Percentiles rank a stretch among this genome's conserved stretches.
Evolutionary conservation across 2,329 filamentous ascomycete genomes (phyloP).

Genomic region (Penicillium sp.): DNA sequence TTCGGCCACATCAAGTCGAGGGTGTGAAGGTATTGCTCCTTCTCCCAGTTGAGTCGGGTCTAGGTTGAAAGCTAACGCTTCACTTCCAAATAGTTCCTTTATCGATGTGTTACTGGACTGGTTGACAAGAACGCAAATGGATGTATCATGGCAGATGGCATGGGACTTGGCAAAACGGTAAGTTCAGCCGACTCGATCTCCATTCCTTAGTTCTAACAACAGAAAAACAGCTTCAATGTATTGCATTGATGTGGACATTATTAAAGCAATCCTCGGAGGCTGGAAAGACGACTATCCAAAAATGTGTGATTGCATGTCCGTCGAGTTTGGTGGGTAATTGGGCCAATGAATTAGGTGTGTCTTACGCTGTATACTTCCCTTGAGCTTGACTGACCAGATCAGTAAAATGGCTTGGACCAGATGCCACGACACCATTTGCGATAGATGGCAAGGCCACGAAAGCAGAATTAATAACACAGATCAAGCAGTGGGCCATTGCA

Average conservation of each 20-base stretch:
- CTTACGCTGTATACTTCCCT: neutral
- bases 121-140: constrained; percentile 91
- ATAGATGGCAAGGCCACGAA: constrained; percentile 97
- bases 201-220: constrained; percentile 22
- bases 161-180: constrained; percentile 92
- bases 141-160: constrained; percentile 99
- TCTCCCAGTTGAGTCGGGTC: neutral
- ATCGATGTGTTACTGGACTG: constrained; percentile 90
- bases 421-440: constrained; percentile 88
- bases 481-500: constrained; percentile 92
- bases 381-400: constrained; percentile 20
- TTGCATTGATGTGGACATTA: constrained; percentile 92
- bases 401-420: constrained; percentile 91
- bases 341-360: constrained; percentile 78
- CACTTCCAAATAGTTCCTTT: constrained; percentile 66
- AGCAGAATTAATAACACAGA: constrained; percentile 82
- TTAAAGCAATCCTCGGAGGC: constrained; percentile 93
- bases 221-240: constrained; percentile 70
- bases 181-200: constrained; percentile 3
- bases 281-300: constrained; percentile 91
- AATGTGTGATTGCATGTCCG: constrained; percentile 94
- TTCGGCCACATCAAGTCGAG: constrained; percentile 95
- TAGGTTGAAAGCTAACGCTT: constrained; percentile 14
- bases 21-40: constrained; percentile 69
- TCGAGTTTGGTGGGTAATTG: constrained; percentile 96